Evolutionary conservation across 2,329 filamentous ascomycete genomes (phyloP).

Genomic region (Plectosphaerella plurivora): DNA sequence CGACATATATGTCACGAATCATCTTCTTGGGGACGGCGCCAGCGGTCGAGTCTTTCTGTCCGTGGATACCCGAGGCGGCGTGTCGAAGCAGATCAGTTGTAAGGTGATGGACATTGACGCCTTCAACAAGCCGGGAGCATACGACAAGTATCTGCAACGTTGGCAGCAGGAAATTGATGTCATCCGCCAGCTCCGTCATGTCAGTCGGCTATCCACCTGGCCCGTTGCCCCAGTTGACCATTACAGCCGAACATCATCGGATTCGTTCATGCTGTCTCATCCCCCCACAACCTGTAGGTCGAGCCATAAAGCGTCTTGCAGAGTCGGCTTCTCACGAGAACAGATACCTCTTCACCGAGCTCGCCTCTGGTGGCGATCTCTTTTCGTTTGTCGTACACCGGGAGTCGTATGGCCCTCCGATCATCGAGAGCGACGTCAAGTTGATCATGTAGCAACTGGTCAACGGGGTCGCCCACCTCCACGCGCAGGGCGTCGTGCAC

Average conservation of each 20-base stretch:
- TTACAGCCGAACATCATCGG: slow-evolving; percentile 49
- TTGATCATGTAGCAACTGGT: slow-evolving; percentile 44
- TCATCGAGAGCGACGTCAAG: slow-evolving; percentile 37
- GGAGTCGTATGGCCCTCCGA: slow-evolving; percentile 7
- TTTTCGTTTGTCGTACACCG: slow-evolving; percentile 41
- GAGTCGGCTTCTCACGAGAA: neutral
- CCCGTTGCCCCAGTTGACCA: slow-evolving; percentile 8
- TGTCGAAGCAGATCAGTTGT: slow-evolving; percentile 61
- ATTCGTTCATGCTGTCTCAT: slow-evolving; percentile 46
- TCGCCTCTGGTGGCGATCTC: slow-evolving; percentile 51
- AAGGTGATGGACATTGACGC: slow-evolving; percentile 56
- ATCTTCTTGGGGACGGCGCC: slow-evolving; percentile 30
- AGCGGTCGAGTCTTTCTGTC: slow-evolving; percentile 32
- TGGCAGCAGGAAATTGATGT: slow-evolving; percentile 47
- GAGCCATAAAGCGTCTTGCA: neutral
- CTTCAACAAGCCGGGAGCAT: neutral
- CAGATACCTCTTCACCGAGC: slow-evolving; percentile 53
- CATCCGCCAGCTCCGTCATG: slow-evolving; percentile 49
- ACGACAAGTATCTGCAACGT: slow-evolving; percentile 19
- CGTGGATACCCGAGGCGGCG: slow-evolving; percentile 34
- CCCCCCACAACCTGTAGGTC: slow-evolving; percentile 40
- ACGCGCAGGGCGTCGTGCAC: slow-evolving; percentile 44
- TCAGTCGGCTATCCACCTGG: slow-evolving; percentile 22
- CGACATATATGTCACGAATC: slow-evolving; percentile 26
- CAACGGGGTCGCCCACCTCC: slow-evolving; percentile 40